Evolutionary conservation across 192 early-diverging fungal genomes (phyloP).

Genomic region (Coemansia sp.): DNA sequence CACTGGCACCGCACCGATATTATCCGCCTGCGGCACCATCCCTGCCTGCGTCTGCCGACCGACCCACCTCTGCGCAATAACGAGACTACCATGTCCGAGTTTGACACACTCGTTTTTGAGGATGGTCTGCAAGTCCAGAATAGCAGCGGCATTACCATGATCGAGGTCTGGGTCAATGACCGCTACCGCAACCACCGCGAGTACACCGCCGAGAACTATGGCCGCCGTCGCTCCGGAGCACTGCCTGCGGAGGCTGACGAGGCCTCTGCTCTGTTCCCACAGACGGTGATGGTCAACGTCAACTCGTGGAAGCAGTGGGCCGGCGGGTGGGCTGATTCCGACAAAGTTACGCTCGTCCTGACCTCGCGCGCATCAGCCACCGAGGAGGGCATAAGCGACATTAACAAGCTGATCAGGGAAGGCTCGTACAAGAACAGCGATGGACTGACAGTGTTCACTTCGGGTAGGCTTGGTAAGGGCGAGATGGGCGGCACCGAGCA

Average conservation of each 20-base stretch:
- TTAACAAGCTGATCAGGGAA: constrained; percentile 4
- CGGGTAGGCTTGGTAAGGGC: constrained; percentile 37
- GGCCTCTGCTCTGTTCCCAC: constrained; percentile 20
- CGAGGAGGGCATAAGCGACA: constrained; percentile 13
- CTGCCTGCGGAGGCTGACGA: constrained; percentile 23
- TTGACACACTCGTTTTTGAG: constrained; percentile 29
- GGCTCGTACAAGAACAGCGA: constrained; percentile 6
- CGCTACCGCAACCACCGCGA: constrained; percentile 53
- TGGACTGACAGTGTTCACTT: constrained; percentile 22
- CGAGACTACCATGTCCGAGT: constrained; percentile 13
- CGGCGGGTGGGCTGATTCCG: constrained; percentile 26
- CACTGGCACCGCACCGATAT: constrained; percentile 65
- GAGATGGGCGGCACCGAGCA: constrained; percentile 31
- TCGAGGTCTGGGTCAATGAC: constrained; percentile 56
- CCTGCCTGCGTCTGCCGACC: constrained; percentile 56
- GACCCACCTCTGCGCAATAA: constrained; percentile 32
- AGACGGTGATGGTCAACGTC: constrained; percentile 9
- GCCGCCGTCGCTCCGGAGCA: constrained; percentile 16
- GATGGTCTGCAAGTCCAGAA: constrained; percentile 31
- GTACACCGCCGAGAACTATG: constrained; percentile 45
- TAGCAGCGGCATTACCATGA: constrained; percentile 54
- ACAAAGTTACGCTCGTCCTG: constrained; percentile 33
- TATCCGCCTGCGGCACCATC: constrained; percentile 57
- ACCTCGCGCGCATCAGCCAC: constrained; percentile 29
- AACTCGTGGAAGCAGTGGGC: constrained; percentile 13